Conservation (phyloP, 345 rosid species). For the Citrus unshiu region DNA sequence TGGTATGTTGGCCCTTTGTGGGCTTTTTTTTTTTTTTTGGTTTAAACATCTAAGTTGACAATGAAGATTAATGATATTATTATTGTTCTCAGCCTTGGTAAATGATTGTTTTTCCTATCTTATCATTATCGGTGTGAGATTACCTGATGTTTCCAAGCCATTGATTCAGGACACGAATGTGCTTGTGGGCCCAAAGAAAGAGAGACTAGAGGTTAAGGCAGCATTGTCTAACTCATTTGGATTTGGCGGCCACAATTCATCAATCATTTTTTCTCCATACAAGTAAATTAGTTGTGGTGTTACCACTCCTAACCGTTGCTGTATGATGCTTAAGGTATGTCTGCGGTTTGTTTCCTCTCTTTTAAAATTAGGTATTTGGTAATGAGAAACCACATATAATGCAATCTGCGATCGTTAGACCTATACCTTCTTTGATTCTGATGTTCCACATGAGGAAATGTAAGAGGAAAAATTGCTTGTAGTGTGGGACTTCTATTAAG, state of each 20-base stretch:
- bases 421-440: not conserved
- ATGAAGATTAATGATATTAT: not conserved
- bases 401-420: not conserved
- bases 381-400: not conserved
- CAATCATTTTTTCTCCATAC: conserved; percentile 90
- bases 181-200: conserved; percentile 84
- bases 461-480: not conserved
- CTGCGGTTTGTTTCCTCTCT: not conserved
- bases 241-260: conserved; percentile 97
- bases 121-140: not conserved
- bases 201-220: conserved; percentile 71
- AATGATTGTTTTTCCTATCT: not conserved
- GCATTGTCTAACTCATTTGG: conserved; percentile 93
- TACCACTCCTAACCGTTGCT: conserved; percentile 1
- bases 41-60: not conserved
- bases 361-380: not conserved
- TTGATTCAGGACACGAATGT: conserved; percentile 57
- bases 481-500: not conserved
- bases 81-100: not conserved
- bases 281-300: conserved; percentile 31
- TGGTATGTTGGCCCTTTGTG: conserved; percentile 46
- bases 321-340: conserved; percentile 10
- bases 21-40: not conserved
- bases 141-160: not conserved
- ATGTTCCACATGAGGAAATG: not conserved